phyloP scores from a whole-genome alignment of 1,284 basidiomycete genomes.

The Apiotrichum gracile region DNA sequence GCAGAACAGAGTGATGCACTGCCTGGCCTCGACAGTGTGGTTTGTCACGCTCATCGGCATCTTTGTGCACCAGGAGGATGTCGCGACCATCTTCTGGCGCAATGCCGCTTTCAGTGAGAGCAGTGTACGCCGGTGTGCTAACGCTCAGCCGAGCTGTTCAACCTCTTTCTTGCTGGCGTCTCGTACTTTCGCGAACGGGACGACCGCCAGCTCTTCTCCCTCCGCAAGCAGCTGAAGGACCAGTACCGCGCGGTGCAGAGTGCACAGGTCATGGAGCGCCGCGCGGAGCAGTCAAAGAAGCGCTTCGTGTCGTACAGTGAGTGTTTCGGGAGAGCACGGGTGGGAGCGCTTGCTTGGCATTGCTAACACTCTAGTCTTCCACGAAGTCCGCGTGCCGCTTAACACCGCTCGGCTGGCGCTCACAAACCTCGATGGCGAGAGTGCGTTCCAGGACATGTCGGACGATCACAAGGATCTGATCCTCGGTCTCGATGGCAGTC shows the following conservation, averaged over 20 bases:
- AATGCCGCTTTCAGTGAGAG: neutral
- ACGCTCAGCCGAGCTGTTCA: constrained; percentile 33
- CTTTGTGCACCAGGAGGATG: neutral
- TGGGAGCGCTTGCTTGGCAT: no score
- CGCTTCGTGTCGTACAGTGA: constrained; percentile 53
- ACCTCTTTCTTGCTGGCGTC: constrained; percentile 40
- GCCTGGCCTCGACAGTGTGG: constrained; percentile 54
- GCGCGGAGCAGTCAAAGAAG: constrained; percentile 55
- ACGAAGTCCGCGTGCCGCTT: constrained; percentile 78
- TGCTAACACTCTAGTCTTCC: constrained; percentile 26
- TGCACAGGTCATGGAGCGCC: constrained; percentile 75
- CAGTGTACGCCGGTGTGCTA: neutral
- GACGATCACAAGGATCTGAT: constrained; percentile 43
- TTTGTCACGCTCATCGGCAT: constrained; percentile 49
- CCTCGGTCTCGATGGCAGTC: constrained; percentile 61
- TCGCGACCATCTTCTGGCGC: neutral
- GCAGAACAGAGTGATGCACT: constrained; percentile 61
- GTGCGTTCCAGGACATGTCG: constrained; percentile 33
- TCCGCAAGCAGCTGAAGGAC: constrained; percentile 67
- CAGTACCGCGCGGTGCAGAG: constrained; percentile 69
- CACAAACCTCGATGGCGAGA: constrained; percentile 75
- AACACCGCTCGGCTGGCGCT: constrained; percentile 83
- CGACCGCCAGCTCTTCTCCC: constrained; percentile 57
- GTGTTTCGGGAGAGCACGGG: constrained; percentile 30
- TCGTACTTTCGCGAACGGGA: constrained; percentile 49